phyloP scores from a whole-genome alignment of 2,329 filamentous ascomycete species.

The Penicillium polonicum region DNA sequence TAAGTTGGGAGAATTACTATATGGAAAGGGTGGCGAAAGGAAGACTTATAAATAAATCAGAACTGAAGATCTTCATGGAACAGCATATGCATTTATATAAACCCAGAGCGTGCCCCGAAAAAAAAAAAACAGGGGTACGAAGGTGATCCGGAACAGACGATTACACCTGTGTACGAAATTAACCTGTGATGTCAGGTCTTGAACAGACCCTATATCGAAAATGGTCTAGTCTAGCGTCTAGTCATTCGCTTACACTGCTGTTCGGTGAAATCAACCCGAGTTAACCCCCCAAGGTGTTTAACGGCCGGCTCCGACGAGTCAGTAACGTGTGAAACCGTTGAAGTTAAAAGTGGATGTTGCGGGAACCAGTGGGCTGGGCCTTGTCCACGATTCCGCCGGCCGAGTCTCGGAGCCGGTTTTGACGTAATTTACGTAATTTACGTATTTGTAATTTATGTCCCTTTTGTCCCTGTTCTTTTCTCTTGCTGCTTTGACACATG shows the following conservation, averaged over 20 bases:
- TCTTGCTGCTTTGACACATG: neutral
- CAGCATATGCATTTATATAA: conserved; percentile 16
- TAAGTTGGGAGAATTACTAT: neutral
- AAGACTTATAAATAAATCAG: conserved; percentile 3
- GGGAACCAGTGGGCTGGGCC: conserved; percentile 4
- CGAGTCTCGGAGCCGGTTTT: conserved; percentile 24
- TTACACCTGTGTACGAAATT: conserved; percentile 16
- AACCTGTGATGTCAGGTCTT: conserved; percentile 19
- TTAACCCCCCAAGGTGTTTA: conserved; percentile 15
- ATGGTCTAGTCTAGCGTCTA: neutral
- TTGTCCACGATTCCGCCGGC: conserved; percentile 11
- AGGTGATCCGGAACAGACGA: conserved; percentile 10
- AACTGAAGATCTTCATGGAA: conserved; percentile 11
- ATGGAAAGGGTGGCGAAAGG: neutral
- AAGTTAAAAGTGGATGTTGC: conserved; percentile 3
- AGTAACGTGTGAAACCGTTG: conserved; percentile 16
- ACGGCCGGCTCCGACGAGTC: conserved; percentile 26
- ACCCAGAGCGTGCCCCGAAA: conserved; percentile 3
- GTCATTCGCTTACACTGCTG: neutral
- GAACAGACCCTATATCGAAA: conserved; percentile 3
- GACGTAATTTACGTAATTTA: neutral
- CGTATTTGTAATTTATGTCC: neutral
- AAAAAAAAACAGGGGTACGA: conserved; percentile 10
- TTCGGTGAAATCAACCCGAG: conserved; percentile 21
- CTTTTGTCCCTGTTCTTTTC: neutral